Evolutionary conservation across 2,329 filamentous ascomycete genomes (phyloP), one percentile per base, ranked within the genome.

Genomic region (Alternaria brassicae): DNA sequence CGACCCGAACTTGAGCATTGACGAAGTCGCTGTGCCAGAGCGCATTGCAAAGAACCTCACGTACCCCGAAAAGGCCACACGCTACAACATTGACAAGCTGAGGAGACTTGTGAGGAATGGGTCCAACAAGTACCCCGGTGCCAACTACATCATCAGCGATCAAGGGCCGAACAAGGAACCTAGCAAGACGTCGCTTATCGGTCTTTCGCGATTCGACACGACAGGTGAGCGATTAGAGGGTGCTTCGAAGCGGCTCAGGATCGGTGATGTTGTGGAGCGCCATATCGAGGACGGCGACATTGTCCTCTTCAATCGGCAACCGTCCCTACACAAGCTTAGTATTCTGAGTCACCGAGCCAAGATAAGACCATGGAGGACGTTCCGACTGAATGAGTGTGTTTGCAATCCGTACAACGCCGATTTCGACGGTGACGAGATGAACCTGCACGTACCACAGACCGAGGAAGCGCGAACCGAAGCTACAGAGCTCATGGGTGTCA

Each of bases 361-460:
- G 78, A 88, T 99, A 48, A 88, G 95, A 49, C 95, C 94, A 0
- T 96, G 95, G 89, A 89, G 93, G 77, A 99, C 95, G 0, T 98
- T 99, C 76, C 90, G 95, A 54, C 84, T 99, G 17, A 99, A 99
- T 75, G 95, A 99, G 77, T 99, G 95, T 86, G 95, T 97, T 1
- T 99, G 95, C 79, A 93, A 91, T 62, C 95, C 95, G 3, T 99
- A 99, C 83, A 99, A 99, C 70, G 95, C 95, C 56, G 95, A 99
- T 86, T 99, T 99, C 69, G 95, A 99, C 72, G 95, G 95, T 60
- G 95, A 99, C 70, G 95, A 99, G 78, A 99, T 99, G 95, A 99
- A 99, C 71, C 81, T 99, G 47, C 95, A 99, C 79, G 93, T 99
- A 15, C 95, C 95, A 2, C 95, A 99, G 76, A 98, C 95, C 0